These are phyloP conservation scores for Ceratocystis destructans DNA, from an alignment of 2,329 filamentous ascomycete genomes.

Conservation along the genomic window DNA sequence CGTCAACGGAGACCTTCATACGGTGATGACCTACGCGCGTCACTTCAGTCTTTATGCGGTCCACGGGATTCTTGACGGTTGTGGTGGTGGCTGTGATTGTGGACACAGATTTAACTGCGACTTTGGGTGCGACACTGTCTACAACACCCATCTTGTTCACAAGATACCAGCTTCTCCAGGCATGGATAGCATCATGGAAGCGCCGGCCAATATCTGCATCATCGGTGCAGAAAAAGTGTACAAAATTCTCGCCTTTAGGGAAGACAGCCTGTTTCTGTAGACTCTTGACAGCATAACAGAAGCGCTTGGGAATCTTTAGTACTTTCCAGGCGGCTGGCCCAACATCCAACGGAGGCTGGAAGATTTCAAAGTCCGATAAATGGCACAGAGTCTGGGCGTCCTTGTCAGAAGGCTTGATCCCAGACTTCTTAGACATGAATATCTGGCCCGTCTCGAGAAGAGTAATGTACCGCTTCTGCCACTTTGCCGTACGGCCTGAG, in stretches of 20 bases:
- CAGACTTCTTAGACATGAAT: constrained; percentile 53
- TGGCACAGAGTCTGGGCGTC: constrained; percentile 63
- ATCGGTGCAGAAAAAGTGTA: constrained; percentile 81
- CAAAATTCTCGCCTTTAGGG: constrained; percentile 67
- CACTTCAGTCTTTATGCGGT: constrained; percentile 12
- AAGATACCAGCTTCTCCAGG: constrained; percentile 86
- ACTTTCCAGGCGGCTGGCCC: constrained; percentile 37
- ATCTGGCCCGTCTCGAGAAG: constrained; percentile 62
- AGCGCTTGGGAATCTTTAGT: constrained; percentile 70
- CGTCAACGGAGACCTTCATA: constrained; percentile 32
- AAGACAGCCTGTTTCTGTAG: constrained; percentile 82
- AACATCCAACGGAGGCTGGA: constrained; percentile 46
- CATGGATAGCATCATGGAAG: constrained; percentile 60
- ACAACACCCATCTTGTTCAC: constrained; percentile 47
- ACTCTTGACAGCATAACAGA: constrained; percentile 80
- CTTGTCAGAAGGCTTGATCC: constrained; percentile 47
- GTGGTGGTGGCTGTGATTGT: background rate
- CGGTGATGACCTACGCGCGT: constrained; percentile 25
- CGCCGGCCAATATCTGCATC: constrained; percentile 51
- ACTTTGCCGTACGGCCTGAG: constrained; percentile 69
- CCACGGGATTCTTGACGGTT: background rate
- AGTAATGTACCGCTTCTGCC: constrained; percentile 73
- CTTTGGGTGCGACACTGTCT: constrained; percentile 25
- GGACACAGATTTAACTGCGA: background rate
- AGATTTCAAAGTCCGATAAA: constrained; percentile 85